Percentiles rank a stretch among this genome's conserved stretches.
These are phyloP conservation scores for Picochlorum costavermella DNA, from an alignment of 139 green algal species.

Conservation along the genomic window DNA sequence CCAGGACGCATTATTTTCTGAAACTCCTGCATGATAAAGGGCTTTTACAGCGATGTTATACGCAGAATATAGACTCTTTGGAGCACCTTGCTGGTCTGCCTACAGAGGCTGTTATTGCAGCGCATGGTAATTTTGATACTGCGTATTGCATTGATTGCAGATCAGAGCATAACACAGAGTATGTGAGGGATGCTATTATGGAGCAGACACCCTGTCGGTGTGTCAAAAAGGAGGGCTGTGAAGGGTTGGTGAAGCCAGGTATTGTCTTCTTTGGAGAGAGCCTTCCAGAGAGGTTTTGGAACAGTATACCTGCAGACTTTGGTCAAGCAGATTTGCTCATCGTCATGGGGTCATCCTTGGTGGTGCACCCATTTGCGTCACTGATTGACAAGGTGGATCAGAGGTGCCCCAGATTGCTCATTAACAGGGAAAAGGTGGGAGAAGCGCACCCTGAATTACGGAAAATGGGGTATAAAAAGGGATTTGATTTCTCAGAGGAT, in stretches of 20 bases:
- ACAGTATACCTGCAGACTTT: slow-evolving; percentile 23
- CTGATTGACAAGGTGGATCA: slow-evolving; percentile 14
- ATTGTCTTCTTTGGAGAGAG: slow-evolving; percentile 88
- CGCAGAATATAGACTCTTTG: slow-evolving; percentile 79
- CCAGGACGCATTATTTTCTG: slow-evolving; percentile 72
- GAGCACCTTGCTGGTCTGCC: slow-evolving; percentile 55
- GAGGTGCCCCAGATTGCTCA: slow-evolving; percentile 51
- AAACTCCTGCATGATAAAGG: slow-evolving; percentile 76
- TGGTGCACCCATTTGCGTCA: slow-evolving; percentile 33
- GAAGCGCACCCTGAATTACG: slow-evolving; percentile 17
- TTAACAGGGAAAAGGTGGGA: slow-evolving; percentile 69
- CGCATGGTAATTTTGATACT: slow-evolving; percentile 84
- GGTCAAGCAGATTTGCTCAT: slow-evolving; percentile 68
- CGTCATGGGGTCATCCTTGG: slow-evolving; percentile 65
- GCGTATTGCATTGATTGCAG: slow-evolving; percentile 49
- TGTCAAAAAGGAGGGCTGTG: slow-evolving; percentile 24
- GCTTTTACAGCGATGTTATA: slow-evolving; percentile 61
- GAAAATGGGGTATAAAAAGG: slow-evolving; percentile 10
- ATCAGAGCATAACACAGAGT: slow-evolving; percentile 22
- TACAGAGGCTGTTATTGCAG: slow-evolving; percentile 50
- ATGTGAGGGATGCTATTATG: slow-evolving; percentile 36
- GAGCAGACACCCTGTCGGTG: slow-evolving; percentile 25
- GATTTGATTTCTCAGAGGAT: slow-evolving; percentile 39
- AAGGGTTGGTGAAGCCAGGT: slow-evolving; percentile 70
- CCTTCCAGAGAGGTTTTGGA: slow-evolving; percentile 61